Evolutionary conservation across 192 early-diverging fungal species (phyloP), one percentile per base, ranked within the genome.

Genomic region (Entomortierella parvispora): DNA sequence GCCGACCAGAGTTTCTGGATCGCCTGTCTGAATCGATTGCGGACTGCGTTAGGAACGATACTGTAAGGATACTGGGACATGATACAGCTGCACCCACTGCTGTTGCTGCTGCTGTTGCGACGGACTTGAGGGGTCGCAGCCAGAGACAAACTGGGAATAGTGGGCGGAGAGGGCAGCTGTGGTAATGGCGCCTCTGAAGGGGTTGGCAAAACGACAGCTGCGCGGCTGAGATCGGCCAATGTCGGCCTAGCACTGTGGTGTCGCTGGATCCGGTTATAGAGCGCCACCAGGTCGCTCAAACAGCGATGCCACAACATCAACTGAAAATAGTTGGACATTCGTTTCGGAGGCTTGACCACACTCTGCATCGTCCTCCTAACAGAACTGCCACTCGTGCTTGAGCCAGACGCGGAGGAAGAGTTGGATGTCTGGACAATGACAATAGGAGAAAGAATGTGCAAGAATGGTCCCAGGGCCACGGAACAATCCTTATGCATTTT

Each of bases 301-400:
- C 65, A 67, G 20, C 65, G 65, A 7, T 56, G 54, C 65, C 65
- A 67, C 18, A 67, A 22, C 65, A 67, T 57, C 44, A 34, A 31
- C 31, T 67, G 65, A 32, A 67, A 67, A 11, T 47, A 57, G 25
- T 52, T 67, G 5, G 22, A 8, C 2, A 67, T 32, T 26, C 53
- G 43, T 3, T 23, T 37, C 7, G 65, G 65, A 11, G 65, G 65
- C 7, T 34, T 6, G 28, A 67, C 29, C 37, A 40, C 37, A 40
- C 12, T 12, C 37, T 9, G 37, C 12, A 40, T 40, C 7, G 37
- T 40, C 37, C 7, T 5, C 7, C 12, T 40, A 9, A 12, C 37
- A 40, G 37, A 40, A 40, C 5, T 12, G 37, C 12, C 9, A 32
- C 20, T n/a, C 10, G 17, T 56, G 28, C n/a, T 56, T 25, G 12